Evolutionary conservation across 805 yeast genomes (phyloP), one percentile per base, ranked within the genome.

Genomic region (Starmera amethionina): DNA sequence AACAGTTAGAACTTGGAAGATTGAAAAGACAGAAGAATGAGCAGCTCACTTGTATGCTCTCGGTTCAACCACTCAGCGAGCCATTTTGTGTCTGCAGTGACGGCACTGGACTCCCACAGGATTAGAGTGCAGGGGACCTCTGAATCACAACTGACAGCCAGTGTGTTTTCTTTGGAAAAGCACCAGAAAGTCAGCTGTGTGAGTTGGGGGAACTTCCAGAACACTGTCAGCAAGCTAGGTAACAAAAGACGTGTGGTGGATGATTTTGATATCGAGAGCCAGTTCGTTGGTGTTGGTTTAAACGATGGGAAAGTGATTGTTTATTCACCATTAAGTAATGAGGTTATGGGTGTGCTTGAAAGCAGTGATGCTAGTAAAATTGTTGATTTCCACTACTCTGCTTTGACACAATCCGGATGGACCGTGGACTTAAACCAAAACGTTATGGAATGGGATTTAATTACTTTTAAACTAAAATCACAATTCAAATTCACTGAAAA

Each of bases 61-160:
- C 34, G 40, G 5, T 85, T 78, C 55, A 90, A 86, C 58, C 69
- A 77, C 11, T 59, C 73, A 1, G 79, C 82, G n/a, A 65, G 72
- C 35, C 70, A 68, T 52, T 69, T 78, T 49, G 87, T 89, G 22
- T 73, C 77, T 35, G 85, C 75, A 1, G 63, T 75, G 16, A 73
- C 76, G 30, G 81, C 86, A 2, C 69, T 86, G 43, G 90, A 84
- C 56, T 67, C 78, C 5, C 90, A 82, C 52, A 76, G 77, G 47
- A 62, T 86, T 32, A 68, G 79, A 42, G 83, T 82, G 3, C 80
- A 78, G 52, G 69, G 82, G 15, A 66, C 75, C 10, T 68, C 63
- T 25, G 56, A 68, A 13, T 49, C 64, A 30, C 55, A 65, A 6
- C 40, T 45, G 6, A 54, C 74, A 28, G 68, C 70, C 47, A 60